phyloP scores from a whole-genome alignment of 139 green algal genomes.

The Chlorella sp. region DNA sequence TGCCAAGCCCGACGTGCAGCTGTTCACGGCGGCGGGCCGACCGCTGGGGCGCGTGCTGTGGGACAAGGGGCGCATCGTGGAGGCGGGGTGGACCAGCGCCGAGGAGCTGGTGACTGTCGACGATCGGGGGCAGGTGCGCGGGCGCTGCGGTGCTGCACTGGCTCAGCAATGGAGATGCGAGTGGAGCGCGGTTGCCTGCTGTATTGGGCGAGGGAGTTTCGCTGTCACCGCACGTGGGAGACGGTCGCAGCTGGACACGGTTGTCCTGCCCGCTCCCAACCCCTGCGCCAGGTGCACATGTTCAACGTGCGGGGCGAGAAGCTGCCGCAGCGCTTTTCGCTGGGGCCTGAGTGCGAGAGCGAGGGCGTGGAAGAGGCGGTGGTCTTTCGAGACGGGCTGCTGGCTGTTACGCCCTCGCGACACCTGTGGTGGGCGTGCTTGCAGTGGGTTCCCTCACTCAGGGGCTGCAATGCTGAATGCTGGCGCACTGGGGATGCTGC shows the following conservation, averaged over 20 bases:
- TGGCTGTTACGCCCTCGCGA: constrained; percentile 54
- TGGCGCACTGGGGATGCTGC: too few species aligned
- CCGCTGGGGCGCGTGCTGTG: constrained; percentile 68
- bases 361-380: constrained; percentile 55
- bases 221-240: too few species aligned
- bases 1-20: constrained; percentile 35
- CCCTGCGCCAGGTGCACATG: constrained; percentile 47
- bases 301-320: constrained; percentile 54
- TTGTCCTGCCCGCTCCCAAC: not conserved
- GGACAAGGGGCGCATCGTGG: constrained; percentile 65
- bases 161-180: not conserved
- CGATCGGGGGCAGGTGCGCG: constrained; percentile 56
- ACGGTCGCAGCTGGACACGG: not conserved
- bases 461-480: too few species aligned
- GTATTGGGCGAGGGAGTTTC: too few species aligned
- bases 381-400: constrained; percentile 61
- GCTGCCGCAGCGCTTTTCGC: constrained; percentile 51
- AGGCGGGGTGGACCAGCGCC: constrained; percentile 72
- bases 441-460: not conserved
- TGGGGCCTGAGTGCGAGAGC: constrained; percentile 56
- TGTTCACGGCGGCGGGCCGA: constrained; percentile 64
- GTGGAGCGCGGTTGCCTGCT: not conserved
- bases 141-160: not conserved
- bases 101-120: constrained; percentile 78
- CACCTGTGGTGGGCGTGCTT: constrained; percentile 40